Evolutionary conservation across 2,329 filamentous ascomycete genomes (phyloP), one percentile per base, ranked within the genome.

Genomic region (Fusarium irregulare): DNA sequence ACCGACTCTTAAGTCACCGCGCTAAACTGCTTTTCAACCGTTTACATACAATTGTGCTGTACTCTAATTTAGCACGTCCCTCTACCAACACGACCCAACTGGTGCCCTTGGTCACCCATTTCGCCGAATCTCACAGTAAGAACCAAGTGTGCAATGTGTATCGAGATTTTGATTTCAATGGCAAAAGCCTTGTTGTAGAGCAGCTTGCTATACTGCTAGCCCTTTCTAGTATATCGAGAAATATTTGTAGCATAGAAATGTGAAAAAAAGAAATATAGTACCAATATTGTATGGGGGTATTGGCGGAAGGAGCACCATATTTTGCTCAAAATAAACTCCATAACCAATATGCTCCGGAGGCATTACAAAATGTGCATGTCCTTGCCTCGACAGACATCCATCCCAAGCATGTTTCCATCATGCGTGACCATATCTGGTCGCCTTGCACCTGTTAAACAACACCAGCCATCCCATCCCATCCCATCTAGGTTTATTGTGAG

Each of bases 371-470:
- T 46, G 48, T 48, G 30, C 32, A 56, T 64, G 53, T 53, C 63
- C 63, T 63, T 59, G 48, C 42, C 56, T 62, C 55, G 32, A 61
- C 50, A 63, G 57, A 50, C 56, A 63, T 71, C 64, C 55, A 54
- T 71, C 66, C 62, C 56, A 67, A 62, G 34, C 48, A 67, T 71
- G 56, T 66, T 61, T 67, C 73, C 73, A 57, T 73, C 56, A 68
- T 74, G 66, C 63, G 59, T 70, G 62, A 37, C 34, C 34, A 64
- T 60, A 49, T 41, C 37, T 68, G 46, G 54, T 59, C 58, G 59
- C 60, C 45, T 34, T 60, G 56, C 50, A 60, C 44, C 62, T 62
- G 42, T 59, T 50, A 58, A 50, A 50, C 67, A 51, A 69, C 58
- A 54, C 65, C 61, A 40, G 50, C 42, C 60, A 46, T 57, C 32